Base-by-base conservation (phyloP, 352 stramenopile species). In the Phytophthora parvispora region DNA sequence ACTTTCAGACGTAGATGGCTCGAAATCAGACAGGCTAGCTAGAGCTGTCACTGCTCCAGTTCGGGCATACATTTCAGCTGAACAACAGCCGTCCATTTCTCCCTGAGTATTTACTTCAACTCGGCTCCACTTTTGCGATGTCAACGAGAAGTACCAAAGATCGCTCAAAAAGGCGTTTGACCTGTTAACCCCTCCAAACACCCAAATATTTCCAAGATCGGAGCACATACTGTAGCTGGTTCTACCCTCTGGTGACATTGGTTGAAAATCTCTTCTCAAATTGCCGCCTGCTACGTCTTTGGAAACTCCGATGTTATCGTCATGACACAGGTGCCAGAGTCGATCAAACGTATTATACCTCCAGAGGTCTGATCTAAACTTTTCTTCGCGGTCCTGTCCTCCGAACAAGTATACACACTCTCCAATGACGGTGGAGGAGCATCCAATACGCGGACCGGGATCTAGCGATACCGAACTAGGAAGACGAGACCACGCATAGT, bases 261-360 rank as follows among this genome's bases (percentile, higher is more conserved):
- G 63, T n/a, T 80, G 80, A 61, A 82, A 89, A 7, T 89, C 84
- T n/a, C 48, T 72, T 40, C 70, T 58, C 16, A 69, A 18, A 31
- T 43, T 62, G 32, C 36, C 57, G 27, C 22, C 24, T 29, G 34
- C 34, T 31, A 4, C 6, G 12, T 88, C 69, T 38, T 67, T 69
- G 4, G 62, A 72, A 25, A 42, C 76, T 9, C 64, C 77, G 36
- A 95, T 90, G 60, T 85, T 90, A 63, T 97, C 90, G 34, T 96
- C 88, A 55, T 96, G 77, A 28, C 86, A 95, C 40, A 97, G 77
- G 58, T 95, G 82, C 90, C 90, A 97, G 28, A 94, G 71, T 18
- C 89, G 87, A 57, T 97, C 90, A 65, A 97, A 97, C 2, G 87
- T 93, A 61, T 96, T 96, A 61, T 95, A 96, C 15, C 86, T 70